Conservation (phyloP, 1,139 yeast species). For the Blastobotrys capitulatus region DNA sequence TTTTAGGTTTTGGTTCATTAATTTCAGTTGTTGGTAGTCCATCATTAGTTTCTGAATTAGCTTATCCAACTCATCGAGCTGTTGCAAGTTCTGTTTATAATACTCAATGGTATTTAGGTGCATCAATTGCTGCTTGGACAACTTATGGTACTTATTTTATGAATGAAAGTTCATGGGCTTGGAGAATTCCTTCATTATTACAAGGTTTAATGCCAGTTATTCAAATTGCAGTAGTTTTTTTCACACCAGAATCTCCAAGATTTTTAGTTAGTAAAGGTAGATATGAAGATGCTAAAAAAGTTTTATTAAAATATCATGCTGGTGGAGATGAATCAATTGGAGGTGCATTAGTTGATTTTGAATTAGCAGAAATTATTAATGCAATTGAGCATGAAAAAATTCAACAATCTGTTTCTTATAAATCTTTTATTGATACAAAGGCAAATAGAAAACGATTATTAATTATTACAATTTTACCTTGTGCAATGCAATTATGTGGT, state of each 20-base stretch:
- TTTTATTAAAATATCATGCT: conserved; percentile 11
- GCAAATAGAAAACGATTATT: conserved; percentile 39
- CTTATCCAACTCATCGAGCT: conserved; percentile 43
- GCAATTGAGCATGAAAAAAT: conserved; percentile 19
- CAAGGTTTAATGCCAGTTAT: conserved; percentile 40
- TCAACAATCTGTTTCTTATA: conserved; percentile 15
- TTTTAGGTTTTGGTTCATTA: conserved; percentile 29
- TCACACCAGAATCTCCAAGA: conserved; percentile 63
- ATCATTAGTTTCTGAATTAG: conserved; percentile 36
- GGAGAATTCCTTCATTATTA: conserved; percentile 42
- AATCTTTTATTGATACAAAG: conserved; percentile 36
- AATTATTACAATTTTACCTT: conserved; percentile 30
- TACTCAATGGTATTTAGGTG: conserved; percentile 50
- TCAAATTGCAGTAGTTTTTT: conserved; percentile 26
- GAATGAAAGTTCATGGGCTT: conserved; percentile 33
- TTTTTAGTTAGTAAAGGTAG: conserved; percentile 68
- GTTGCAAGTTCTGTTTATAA: conserved; percentile 43
- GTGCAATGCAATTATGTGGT: conserved; percentile 20
- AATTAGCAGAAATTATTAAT: conserved; percentile 21
- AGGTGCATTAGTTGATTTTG: conserved; percentile 20
- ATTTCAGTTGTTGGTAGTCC: conserved; percentile 39
- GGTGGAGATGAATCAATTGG: conserved; percentile 10
- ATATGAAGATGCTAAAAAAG: conserved; percentile 47
- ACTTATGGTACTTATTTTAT: conserved; percentile 40
- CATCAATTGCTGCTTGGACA: conserved; percentile 51